Conservation (phyloP, 1,284 basidiomycete species). For the Violaceomyces palustris region DNA sequence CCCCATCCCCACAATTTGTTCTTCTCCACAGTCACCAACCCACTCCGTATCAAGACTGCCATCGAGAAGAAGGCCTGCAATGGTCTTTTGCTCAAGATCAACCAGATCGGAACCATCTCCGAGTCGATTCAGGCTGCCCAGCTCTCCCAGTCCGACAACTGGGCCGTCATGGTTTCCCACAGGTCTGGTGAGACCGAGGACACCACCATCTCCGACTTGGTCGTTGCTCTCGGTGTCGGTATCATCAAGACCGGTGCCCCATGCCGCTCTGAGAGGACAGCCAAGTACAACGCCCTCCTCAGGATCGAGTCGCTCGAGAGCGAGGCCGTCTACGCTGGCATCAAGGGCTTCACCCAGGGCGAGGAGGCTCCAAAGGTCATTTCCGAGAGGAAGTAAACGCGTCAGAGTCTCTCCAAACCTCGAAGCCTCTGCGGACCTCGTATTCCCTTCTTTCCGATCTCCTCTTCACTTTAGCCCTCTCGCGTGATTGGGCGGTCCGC, state of each 20-base stretch:
- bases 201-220: slow-evolving; percentile 86
- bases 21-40: slow-evolving; percentile 97
- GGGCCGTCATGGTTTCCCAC: slow-evolving; percentile 99
- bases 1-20: too few relatives aligned
- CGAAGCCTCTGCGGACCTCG: slow-evolving; percentile 4
- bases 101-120: slow-evolving; percentile 96
- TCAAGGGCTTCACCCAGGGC: slow-evolving; percentile 47
- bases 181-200: slow-evolving; percentile 75
- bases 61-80: slow-evolving; percentile 99
- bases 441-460: too few relatives aligned
- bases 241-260: slow-evolving; percentile 99
- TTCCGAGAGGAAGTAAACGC: neutral
- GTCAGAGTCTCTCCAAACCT: too few relatives aligned
- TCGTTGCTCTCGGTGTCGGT: slow-evolving; percentile 85
- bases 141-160: slow-evolving; percentile 90
- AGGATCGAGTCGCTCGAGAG: slow-evolving; percentile 47
- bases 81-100: slow-evolving; percentile 90
- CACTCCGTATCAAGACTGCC: slow-evolving; percentile 93
- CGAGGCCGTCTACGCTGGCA: slow-evolving; percentile 44
- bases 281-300: slow-evolving; percentile 61
- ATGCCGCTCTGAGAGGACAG: slow-evolving; percentile 70
- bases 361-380: slow-evolving; percentile 43
- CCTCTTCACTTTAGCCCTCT: too few relatives aligned
- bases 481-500: too few relatives aligned
- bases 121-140: slow-evolving; percentile 97